These are phyloP conservation scores for Scutellaria barbata DNA, from an alignment of 257 asterid species.

Conservation along the genomic window DNA sequence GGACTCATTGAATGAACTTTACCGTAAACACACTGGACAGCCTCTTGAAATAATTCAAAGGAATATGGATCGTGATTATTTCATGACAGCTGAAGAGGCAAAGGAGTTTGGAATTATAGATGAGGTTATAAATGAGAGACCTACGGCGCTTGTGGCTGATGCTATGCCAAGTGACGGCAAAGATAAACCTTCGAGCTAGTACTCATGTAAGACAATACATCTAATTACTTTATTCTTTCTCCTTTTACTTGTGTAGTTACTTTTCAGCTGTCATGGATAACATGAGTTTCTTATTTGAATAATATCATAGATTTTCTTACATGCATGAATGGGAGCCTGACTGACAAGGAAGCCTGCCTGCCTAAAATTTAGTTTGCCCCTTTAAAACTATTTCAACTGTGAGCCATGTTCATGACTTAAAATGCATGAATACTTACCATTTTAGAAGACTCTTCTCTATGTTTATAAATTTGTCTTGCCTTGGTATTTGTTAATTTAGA, in stretches of 20 bases:
- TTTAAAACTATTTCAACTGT: not conserved
- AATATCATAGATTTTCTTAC: conserved; percentile 7
- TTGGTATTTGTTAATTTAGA: not conserved
- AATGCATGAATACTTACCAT: not conserved
- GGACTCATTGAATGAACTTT: conserved; percentile 78
- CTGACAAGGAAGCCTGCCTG: not conserved
- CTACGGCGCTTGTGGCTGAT: conserved; percentile 72
- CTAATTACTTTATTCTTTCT: conserved; percentile 10
- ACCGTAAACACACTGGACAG: conserved; percentile 88
- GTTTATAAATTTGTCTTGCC: conserved; percentile 9
- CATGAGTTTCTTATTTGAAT: conserved; percentile 1
- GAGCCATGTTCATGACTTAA: conserved; percentile 8
- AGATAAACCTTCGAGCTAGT: conserved; percentile 60
- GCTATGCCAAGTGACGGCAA: conserved; percentile 61
- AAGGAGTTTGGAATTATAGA: conserved; percentile 92
- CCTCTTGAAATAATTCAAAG: conserved; percentile 61
- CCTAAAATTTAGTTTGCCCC: conserved; percentile 1
- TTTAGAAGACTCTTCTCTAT: not conserved
- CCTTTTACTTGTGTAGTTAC: not conserved
- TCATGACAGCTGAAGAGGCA: conserved; percentile 95
- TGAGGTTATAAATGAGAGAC: conserved; percentile 86
- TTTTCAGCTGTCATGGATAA: not conserved
- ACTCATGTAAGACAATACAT: conserved; percentile 42
- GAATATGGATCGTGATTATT: conserved; percentile 89
- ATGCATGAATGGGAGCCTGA: conserved; percentile 14